Percentiles rank a stretch among this genome's conserved stretches.
phyloP scores from a whole-genome alignment of 192 early-diverging fungal genomes.

The Coemansia sp. region DNA sequence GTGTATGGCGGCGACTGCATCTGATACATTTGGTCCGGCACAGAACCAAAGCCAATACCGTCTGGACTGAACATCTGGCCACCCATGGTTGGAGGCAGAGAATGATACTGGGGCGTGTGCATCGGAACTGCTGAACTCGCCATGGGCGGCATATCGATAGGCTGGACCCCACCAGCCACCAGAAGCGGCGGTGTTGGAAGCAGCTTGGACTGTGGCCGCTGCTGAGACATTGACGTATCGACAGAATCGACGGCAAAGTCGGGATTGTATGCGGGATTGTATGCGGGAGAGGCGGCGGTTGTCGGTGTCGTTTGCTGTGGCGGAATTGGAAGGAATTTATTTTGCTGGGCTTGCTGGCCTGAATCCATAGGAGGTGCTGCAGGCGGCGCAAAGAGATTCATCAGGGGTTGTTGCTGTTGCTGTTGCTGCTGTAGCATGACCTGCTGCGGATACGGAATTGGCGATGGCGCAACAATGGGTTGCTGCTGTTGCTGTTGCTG shows the following conservation, averaged over 20 bases:
- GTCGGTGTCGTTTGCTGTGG: conserved; percentile 18
- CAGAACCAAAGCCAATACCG: conserved; percentile 6
- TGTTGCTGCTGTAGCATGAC: conserved; percentile 5
- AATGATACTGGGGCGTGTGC: conserved; percentile 8
- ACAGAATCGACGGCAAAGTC: conserved; percentile 10
- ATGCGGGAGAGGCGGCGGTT: not conserved
- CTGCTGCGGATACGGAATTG: conserved; percentile 21
- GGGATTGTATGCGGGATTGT: conserved; percentile 31
- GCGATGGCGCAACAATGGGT: conserved; percentile 19
- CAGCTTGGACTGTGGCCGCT: conserved; percentile 1
- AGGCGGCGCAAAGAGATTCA: conserved; percentile 46
- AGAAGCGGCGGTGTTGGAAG: conserved; percentile 10
- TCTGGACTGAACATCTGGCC: conserved; percentile 3
- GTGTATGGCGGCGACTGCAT: conserved; percentile 1
- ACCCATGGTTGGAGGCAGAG: conserved; percentile 1
- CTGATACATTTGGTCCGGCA: conserved; percentile 13
- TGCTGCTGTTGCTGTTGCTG: conserved; percentile 30
- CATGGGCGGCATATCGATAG: conserved; percentile 7
- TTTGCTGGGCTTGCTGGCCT: conserved; percentile 17
- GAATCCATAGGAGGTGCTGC: conserved; percentile 7
- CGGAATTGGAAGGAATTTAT: conserved; percentile 21
- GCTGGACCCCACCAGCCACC: not conserved
- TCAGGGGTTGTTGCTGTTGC: conserved; percentile 32
- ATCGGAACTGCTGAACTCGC: not conserved
- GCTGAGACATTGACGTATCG: conserved; percentile 9